Base-by-base conservation (phyloP, 225 moss, liverwort and hornwort species). In the Bryoerythrophyllum caledonicum region DNA sequence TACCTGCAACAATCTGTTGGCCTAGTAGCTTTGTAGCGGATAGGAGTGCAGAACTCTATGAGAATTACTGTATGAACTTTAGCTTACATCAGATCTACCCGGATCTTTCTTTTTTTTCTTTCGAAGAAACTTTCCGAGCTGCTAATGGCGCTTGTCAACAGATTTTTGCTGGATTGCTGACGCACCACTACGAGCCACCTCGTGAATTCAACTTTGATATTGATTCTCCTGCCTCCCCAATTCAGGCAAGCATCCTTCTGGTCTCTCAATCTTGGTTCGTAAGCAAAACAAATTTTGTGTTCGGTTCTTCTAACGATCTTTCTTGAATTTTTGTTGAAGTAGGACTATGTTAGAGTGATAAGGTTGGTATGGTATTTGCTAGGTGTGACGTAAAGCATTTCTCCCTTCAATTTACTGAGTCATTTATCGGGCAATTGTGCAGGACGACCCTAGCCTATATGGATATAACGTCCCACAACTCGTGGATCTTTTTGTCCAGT, bases 161-260 rank as follows among this genome's bases (percentile, higher is more conserved):
- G 93, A 86, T 99, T 66, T 99, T 99, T 78, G 84, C 90, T 79
- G 95, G 95, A 76, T 80, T 95, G 74, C 85, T 99, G 83, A 75
- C 84, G 28, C 82, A 99, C 66, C 99, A 99, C 63, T 99, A 99
- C 75, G 77, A 84, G 46, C 83, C 95, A 64, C 99, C 99, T 60
- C 59, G 20, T 21, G 95, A 91, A 66, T 99, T 99, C 73, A 78
- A 35, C 27, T 99, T 79, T 78, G 99, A 95, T 53, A 91, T 93
- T 48, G 26, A 71, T 27, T 93, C 91, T 32, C 64, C 49, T 60
- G 78, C 66, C 46, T 82, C 93, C 53, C 85, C 89, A 21, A 82
- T 99, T 68, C 96, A 96, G 82, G 79, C 68, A 43, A 54, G 41
- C 37, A 72, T 61, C 28, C 52, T 71, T 71, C 17, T 74, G 40